Evolutionary conservation across 2,329 filamentous ascomycete genomes (phyloP), one percentile per base, ranked within the genome.

Genomic region (Paramyrothecium sp.): DNA sequence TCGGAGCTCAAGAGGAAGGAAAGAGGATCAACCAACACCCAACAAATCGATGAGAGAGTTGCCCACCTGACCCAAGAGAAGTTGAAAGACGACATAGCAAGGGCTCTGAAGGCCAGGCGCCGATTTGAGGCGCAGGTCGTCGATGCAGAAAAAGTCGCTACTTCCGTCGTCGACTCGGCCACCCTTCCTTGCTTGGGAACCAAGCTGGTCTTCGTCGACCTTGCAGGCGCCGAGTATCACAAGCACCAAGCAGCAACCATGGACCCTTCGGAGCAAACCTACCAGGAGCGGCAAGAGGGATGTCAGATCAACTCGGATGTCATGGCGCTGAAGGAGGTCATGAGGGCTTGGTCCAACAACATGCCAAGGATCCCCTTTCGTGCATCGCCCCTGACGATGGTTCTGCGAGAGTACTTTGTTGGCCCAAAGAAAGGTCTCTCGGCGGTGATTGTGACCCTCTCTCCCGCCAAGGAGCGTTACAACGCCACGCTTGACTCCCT

Each of bases 291-390:
- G n/a, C 71, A 73, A 52, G 68, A 78, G 60, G 71, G 74, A 1
- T 60, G 72, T 10, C 75, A 79, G 61, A 79, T 79, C 58, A 80
- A 79, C 34, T 69, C 71, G 0, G 76, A 78, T 60, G 65, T 79
- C 5, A 69, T 80, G 7, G 71, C 75, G 0, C 61, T 79, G 53
- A 78, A 79, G 57, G 75, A 78, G 54, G 76, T 79, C 4, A 77
- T 79, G 17, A 67, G 76, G 2, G 75, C 77, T 2, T 67, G 73
- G 54, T 64, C 74, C 0, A 57, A 54, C 20, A 66, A 65, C 23
- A 65, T 72, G 53, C n/a, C 61, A 2, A 63, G 73, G 2, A 74
- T 78, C 46, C 76, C 75, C 0, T 79, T 72, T 58, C 66, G 74
- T 48, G 72, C 74, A 2, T 77, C 73, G 7, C 67, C 73, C 0